These are phyloP conservation scores for Apiotrichum domesticum DNA, from an alignment of 1,284 basidiomycete genomes.

Conservation along the genomic window DNA sequence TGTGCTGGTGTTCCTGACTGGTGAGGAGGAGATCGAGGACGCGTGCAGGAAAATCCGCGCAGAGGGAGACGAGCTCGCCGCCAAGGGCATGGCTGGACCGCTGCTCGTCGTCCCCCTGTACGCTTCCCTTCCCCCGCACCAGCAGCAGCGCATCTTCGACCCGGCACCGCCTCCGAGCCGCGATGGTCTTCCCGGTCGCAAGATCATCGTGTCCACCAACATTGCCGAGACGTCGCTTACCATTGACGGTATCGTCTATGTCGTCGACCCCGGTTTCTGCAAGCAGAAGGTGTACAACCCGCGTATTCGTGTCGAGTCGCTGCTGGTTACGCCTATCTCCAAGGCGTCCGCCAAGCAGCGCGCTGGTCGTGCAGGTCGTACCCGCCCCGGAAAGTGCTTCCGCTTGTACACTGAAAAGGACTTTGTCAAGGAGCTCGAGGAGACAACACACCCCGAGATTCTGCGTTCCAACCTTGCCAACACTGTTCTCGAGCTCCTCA, in stretches of 20 bases:
- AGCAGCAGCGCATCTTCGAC: constrained; percentile 95
- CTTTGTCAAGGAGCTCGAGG: constrained; percentile 90
- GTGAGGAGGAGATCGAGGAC: constrained; percentile 98
- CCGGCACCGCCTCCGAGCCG: constrained; percentile 61
- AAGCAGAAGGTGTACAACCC: constrained; percentile 98
- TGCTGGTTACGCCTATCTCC: constrained; percentile 90
- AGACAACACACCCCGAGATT: constrained; percentile 96
- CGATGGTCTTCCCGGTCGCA: constrained; percentile 77
- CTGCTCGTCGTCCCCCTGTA: constrained; percentile 86
- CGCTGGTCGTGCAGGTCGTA: constrained; percentile 92
- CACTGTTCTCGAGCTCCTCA: constrained; percentile 88
- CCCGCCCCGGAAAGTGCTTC: constrained; percentile 95
- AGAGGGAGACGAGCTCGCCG: constrained; percentile 73
- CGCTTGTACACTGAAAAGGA: constrained; percentile 95
- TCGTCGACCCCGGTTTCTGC: constrained; percentile 95
- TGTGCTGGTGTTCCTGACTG: constrained; percentile 89
- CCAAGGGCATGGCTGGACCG: constrained; percentile 72
- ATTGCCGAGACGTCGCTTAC: constrained; percentile 97
- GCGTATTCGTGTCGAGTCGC: constrained; percentile 87
- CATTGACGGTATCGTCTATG: constrained; percentile 98
- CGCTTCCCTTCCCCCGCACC: constrained; percentile 83
- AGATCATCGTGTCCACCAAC: constrained; percentile 93
- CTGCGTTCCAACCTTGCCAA: constrained; percentile 86
- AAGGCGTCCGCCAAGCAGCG: constrained; percentile 95
- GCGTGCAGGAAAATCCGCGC: constrained; percentile 87